Base-by-base conservation (phyloP, 2,329 filamentous ascomycete species). In the Fusarium musae region DNA sequence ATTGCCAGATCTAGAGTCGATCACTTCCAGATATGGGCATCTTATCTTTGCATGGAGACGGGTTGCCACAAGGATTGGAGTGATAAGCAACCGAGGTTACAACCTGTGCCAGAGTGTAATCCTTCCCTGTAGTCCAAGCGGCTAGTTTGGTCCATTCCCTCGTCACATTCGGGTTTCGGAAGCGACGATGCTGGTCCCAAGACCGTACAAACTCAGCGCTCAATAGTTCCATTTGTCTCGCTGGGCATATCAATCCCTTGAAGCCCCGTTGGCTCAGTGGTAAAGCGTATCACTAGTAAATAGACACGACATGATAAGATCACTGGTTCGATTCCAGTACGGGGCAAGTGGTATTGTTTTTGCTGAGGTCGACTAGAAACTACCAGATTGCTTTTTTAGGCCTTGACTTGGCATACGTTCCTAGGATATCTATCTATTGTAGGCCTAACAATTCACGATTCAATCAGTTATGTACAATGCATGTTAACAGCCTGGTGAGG, bases 211-310 rank as follows among this genome's bases (percentile, higher is more conserved):
- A 17, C 23, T 5, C 16, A 10, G 16, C 23, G 10, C 4, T 19
- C 15, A 1, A 44, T 44, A 1, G 2, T 2, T 0, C 42, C 17
- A 19, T 9, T 44, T 44, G 16, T 10, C 11, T 4, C 26, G 26
- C 26, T 26, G 26, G 6, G 26, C 16, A 13, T 15, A 4, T 34
- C n/a, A 15, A 23, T 19, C 6, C 19, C 2, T 9, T 6, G 1
- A 50, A 50, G 47, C 47, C 47, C 47, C n/a, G 47, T 50, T 50
- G 47, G 30, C 47, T 50, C 47, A 50, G 47, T 50, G 47, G 47
- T 50, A 50, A 50, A 50, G 47, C 47, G 47, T 50, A 50, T 50
- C 47, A 50, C 47, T 50, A 50, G 47, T 50, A 50, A 21, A 4
- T 19, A 6, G 11, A 50, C 47, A 52, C 30, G 47, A 36, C 30